Conservation (phyloP, 192 early-diverging fungal species). For the Backusella luteola region DNA sequence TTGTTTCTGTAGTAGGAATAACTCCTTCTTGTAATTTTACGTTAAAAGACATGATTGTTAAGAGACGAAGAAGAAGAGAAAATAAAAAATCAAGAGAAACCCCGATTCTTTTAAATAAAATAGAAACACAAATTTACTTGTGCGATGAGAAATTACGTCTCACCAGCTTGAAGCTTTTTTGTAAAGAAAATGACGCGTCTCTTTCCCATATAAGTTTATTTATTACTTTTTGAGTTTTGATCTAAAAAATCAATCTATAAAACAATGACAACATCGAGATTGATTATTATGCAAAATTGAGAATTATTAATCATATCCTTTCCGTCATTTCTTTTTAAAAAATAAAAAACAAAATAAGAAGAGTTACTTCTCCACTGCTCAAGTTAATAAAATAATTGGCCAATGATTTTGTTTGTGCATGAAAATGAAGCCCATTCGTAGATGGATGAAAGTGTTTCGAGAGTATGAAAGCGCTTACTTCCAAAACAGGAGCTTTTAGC, state of each 20-base stretch:
- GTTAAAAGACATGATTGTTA: neutral
- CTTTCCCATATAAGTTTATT: neutral
- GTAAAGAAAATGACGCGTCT: neutral
- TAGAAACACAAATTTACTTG: no score
- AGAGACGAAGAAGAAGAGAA: neutral
- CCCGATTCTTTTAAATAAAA: neutral
- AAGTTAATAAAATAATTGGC: neutral
- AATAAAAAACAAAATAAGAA: neutral
- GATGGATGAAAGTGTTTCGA: no score
- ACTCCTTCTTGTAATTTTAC: slow-evolving; percentile 18
- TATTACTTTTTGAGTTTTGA: neutral
- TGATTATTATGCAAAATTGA: neutral
- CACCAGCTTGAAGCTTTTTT: neutral
- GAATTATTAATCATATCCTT: neutral
- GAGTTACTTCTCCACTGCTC: neutral
- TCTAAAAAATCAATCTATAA: neutral
- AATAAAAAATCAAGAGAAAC: neutral
- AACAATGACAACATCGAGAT: neutral
- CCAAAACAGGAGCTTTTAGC: no score
- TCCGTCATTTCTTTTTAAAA: neutral
- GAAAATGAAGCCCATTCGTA: no score
- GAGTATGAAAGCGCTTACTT: no score
- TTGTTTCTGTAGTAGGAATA: slow-evolving; percentile 40
- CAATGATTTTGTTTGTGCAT: no score
- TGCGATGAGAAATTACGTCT: neutral